Base-by-base conservation (phyloP, 495 filamentous ascomycete genomes). In the Wilcoxina mikolae region DNA sequence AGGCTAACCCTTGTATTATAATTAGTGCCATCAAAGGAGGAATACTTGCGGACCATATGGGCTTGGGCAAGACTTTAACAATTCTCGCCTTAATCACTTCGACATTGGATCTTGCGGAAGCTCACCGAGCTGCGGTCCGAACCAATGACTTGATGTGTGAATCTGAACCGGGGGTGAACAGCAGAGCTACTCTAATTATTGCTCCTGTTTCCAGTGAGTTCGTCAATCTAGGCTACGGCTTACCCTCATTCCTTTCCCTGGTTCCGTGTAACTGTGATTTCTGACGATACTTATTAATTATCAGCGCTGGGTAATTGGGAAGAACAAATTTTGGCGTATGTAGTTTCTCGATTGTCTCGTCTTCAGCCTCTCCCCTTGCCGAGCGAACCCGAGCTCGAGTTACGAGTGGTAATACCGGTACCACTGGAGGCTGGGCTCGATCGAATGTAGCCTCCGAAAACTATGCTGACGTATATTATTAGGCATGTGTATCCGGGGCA, bases 291-390 rank as follows among this genome's bases (percentile, higher is more conserved):
- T 15, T 35, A 15, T 7, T 35, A 15, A 15, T 81, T 1, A 93
- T 87, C 0, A 95, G 22, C 76, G 93, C 24, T 87, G 77, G 79
- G 78, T 23, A 95, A 94, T 60, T 96, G 90, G 89, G 79, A 86
- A 56, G 74, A 82, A 58, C 90, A 96, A 66, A 83, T 56, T 38
- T 52, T 38, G 39, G 29, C 28, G 57, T 59, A 27, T 25, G 52
- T 27, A 18, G 12, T 22, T 43, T 45, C 2, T 4, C 23, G 15
- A 17, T 20, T 0, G 1, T n/a, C 18, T 17, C 28, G 9, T 61
- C 26, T 51, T 60, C 26, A 64, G 51, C n/a, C n/a, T n/a, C n/a
- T n/a, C n/a, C n/a, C n/a, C n/a, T n/a, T n/a, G n/a, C n/a, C n/a
- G n/a, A n/a, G n/a, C n/a, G n/a, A n/a, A n/a, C n/a, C n/a, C n/a